Base-by-base conservation (phyloP, 2,329 filamentous ascomycete genomes). In the Shiraia sp. region DNA sequence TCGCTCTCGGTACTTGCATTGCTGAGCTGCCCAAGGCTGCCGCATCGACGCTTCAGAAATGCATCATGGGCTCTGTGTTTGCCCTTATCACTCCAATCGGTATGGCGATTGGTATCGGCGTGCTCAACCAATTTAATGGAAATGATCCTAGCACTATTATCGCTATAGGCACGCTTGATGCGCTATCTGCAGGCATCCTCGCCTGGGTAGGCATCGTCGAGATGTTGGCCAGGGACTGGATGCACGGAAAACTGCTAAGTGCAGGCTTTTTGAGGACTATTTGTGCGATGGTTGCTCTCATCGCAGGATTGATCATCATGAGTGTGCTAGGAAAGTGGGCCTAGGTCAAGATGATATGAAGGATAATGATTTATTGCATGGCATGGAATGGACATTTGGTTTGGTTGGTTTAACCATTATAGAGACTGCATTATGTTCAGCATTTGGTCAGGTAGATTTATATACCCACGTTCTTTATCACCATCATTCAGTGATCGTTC, bases 151-250 rank as follows among this genome's bases (percentile, higher is more conserved):
- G 76, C 2, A 90, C 87, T 0, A 74, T 90, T 28, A 68, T 90
- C 30, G 83, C 86, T 2, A 81, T 90, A 25, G 87, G 86, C 0
- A 88, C 86, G 0, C 73, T 91, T 1, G 83, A 91, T 64, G 85
- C 87, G 5, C 61, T 90, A 8, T 87, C 82, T 1, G 86, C 87
- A 0, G 87, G 87, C 19, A 88, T 92, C 31, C 74, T 91, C 23
- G 72, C 87, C n/a, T 91, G 87, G 86, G 86, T 90, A 2, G 85
- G 86, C 2, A 69, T 90, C 1, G 86, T 90, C 0, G 87, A 90
- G 71, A 90, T 91, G 86, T 85, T 84, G 81, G 85, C 85, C 2
- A 74, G 79, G 28, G 87, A 91, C 61, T 91, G 87, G 87, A 78
- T 86, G 55, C 70, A 67, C 23, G 70, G 69, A 2, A 49, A 49